A percentile compares a stretch with the other conserved stretches of the same genome.
Conservation (phyloP, 768 basidiomycete species). For the Mycena leptocephala region DNA sequence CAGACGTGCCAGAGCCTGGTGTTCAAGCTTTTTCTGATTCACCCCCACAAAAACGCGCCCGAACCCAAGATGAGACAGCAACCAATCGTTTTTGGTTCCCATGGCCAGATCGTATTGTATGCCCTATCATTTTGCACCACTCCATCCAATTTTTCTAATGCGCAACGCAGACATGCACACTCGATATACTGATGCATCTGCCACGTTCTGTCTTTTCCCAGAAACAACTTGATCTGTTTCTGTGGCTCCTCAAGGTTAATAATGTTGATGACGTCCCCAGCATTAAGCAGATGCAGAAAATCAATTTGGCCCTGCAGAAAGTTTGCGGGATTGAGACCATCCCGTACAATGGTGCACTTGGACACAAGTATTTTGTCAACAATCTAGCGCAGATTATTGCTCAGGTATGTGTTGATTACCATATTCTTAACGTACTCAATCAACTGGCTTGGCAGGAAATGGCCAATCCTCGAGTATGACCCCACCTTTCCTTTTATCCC, state of each 20-base stretch:
- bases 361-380: slow-evolving; percentile 52
- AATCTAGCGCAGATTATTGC: neutral
- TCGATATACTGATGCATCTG: slow-evolving; percentile 51
- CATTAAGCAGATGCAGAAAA: slow-evolving; percentile 26
- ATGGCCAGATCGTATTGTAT: neutral
- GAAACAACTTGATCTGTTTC: slow-evolving; percentile 45
- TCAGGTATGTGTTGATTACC: neutral
- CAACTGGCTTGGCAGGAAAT: slow-evolving; percentile 50
- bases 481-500: slow-evolving; percentile 49
- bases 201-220: slow-evolving; percentile 50
- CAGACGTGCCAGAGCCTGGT: neutral
- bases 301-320: slow-evolving; percentile 37
- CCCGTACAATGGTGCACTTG: slow-evolving; percentile 47
- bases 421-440: no score
- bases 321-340: slow-evolving; percentile 48
- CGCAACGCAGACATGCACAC: slow-evolving; percentile 50
- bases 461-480: slow-evolving; percentile 50
- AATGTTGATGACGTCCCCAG: slow-evolving; percentile 42
- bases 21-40: neutral
- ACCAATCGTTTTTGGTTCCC: neutral
- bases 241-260: slow-evolving; percentile 45
- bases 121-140: neutral
- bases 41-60: neutral
- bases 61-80: neutral
- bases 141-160: no score